Conservation (phyloP, 805 yeast species). For the Metschnikowia vanudenii region DNA sequence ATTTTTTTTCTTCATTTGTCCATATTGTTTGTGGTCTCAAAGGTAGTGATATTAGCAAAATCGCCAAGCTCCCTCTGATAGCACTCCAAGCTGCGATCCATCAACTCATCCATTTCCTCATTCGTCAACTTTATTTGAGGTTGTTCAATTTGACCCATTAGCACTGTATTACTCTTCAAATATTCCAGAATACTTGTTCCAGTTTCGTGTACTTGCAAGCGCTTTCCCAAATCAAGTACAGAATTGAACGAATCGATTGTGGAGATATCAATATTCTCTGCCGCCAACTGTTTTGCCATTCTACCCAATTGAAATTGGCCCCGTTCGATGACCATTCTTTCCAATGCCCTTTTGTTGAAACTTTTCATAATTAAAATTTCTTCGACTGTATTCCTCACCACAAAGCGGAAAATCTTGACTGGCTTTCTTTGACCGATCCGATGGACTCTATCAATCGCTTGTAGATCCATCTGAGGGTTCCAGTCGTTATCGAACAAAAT, state of each 20-base stretch:
- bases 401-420: conserved; percentile 75
- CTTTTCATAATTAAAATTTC: conserved; percentile 78
- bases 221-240: conserved; percentile 6
- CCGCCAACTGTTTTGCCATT: conserved; percentile 29
- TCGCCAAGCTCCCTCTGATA: conserved; percentile 30
- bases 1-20: conserved; percentile 13
- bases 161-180: conserved; percentile 9
- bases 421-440: conserved; percentile 89
- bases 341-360: conserved; percentile 74
- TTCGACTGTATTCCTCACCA: conserved; percentile 77
- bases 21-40: conserved; percentile 37
- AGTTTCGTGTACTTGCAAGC: conserved; percentile 16
- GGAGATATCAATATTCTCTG: conserved; percentile 16
- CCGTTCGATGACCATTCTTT: conserved; percentile 57
- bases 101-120: conserved; percentile 48
- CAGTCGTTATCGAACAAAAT: conserved; percentile 90
- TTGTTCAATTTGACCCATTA: conserved; percentile 5
- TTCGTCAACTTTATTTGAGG: conserved; percentile 23
- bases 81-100: conserved; percentile 47
- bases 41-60: conserved; percentile 32
- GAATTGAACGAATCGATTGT: conserved; percentile 10
- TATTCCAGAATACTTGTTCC: conserved; percentile 3
- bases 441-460: conserved; percentile 95
- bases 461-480: conserved; percentile 96
- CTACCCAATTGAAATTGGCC: conserved; percentile 30